Base-by-base conservation (phyloP, 2,329 filamentous ascomycete genomes). In the Myotisia sp. region DNA sequence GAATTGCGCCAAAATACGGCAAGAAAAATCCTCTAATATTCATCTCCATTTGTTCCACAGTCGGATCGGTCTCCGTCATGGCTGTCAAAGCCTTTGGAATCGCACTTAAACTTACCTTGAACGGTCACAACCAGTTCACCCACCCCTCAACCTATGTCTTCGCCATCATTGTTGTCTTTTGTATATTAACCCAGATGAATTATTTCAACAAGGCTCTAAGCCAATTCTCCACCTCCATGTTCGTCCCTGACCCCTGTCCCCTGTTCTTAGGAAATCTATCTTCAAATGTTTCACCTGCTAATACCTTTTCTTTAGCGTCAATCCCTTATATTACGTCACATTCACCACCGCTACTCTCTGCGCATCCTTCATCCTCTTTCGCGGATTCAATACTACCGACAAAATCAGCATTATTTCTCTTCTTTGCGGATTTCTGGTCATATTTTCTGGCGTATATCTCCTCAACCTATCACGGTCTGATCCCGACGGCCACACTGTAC, bases 171-270 rank as follows among this genome's bases (percentile, higher is more conserved):
- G 90, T 86, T 0, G 68, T 70, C 3, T 83, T 94, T 44, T 98
- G 90, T 65, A 95, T 98, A 53, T 59, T 98, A 46, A 94, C 86
- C 6, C 90, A 98, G 67, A 95, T 98, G 90, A 98, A 98, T 60
- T 98, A 98, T 60, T 93, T 98, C 62, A 98, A 98, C 68, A 98
- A 98, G 61, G 90, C 90, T 5, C 65, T 98, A 40, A 92, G 84
- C 58, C 85, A 92, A 51, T 98, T 95, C 61, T 87, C 83, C 19
- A 94, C 90, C 20, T 93, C 92, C 48, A 92, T 98, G 86, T 93
- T 70, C 56, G 81, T 65, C 21, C 12, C 37, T 19, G 10, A 8
- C 18, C 17, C 29, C 5, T 18, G 20, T 29, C n/a, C 8, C 18
- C 12, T 14, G 16, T 20, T 14, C 18, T 12, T 17, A 4, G 16